Conservation (phyloP, 2,329 filamentous ascomycete species). For the Fusarium hostae region DNA sequence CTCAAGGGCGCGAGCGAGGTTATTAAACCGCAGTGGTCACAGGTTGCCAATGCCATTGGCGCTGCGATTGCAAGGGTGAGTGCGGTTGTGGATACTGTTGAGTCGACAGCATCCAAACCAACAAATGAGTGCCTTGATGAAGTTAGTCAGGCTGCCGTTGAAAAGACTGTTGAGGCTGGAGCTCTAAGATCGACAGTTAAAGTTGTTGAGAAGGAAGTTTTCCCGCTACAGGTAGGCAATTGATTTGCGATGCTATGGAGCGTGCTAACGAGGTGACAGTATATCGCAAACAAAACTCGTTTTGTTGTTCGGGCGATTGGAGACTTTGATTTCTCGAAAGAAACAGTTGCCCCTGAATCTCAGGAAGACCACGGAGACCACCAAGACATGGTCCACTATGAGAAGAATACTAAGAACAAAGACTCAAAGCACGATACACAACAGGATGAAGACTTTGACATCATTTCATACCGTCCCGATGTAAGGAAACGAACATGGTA, state of each 20-base stretch:
- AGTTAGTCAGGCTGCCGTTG: conserved; percentile 55
- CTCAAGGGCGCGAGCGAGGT: conserved; percentile 66
- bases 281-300: conserved; percentile 62
- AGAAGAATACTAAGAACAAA: conserved; percentile 21
- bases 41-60: conserved; percentile 73
- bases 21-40: conserved; percentile 65
- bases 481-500: conserved; percentile 65
- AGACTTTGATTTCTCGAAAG: conserved; percentile 60
- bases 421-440: not conserved
- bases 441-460: conserved; percentile 45
- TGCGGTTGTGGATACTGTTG: conserved; percentile 62
- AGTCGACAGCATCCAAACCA: conserved; percentile 57
- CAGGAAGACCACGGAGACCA: conserved; percentile 3
- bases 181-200: conserved; percentile 56
- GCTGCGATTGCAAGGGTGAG: conserved; percentile 71
- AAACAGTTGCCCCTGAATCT: not conserved
- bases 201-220: conserved; percentile 63
- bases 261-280: conserved; percentile 48
- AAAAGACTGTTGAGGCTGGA: conserved; percentile 58
- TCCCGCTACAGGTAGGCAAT: conserved; percentile 61
- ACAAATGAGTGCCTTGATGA: conserved; percentile 52
- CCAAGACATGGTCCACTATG: conserved; percentile 37
- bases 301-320: conserved; percentile 70
- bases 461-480: conserved; percentile 59
- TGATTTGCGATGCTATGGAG: accelerated